Evolutionary conservation across 164 flowering plant species (phyloP).

Genomic region (Tetracentron sinense): DNA sequence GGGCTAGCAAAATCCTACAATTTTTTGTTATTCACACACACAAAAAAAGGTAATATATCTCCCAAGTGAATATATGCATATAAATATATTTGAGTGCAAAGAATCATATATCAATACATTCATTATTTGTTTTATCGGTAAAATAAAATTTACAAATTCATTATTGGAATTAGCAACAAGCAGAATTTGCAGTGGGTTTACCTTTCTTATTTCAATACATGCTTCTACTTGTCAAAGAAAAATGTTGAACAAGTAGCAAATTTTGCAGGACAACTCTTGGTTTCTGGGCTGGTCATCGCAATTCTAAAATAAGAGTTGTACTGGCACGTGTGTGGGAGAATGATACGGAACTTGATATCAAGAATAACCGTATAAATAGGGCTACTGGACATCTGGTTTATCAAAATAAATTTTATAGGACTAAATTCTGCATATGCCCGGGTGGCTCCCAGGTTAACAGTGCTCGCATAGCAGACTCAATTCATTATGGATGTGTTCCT

Average conservation of each 20-base stretch:
- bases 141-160: too few species aligned
- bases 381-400: constrained; percentile 76
- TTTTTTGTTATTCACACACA: too few species aligned
- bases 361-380: constrained; percentile 80
- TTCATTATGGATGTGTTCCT: constrained; percentile 96
- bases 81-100: not conserved
- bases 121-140: too few species aligned
- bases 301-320: constrained; percentile 89
- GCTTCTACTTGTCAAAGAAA: too few species aligned
- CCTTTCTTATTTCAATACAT: too few species aligned
- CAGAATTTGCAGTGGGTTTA: too few species aligned
- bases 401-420: constrained; percentile 78
- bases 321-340: constrained; percentile 93
- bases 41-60: too few species aligned
- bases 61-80: not conserved
- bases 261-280: constrained; percentile 84
- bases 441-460: constrained; percentile 99
- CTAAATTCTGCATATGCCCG: constrained; percentile 93
- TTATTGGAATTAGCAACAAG: not conserved
- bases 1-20: too few species aligned
- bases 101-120: not conserved
- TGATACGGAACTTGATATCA: constrained; percentile 83
- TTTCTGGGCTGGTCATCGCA: constrained; percentile 97
- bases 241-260: too few species aligned
- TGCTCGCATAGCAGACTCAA: constrained; percentile 89